Conservation (phyloP, 2,329 filamentous ascomycete genomes). For the Macrophomina pseudophaseolina region DNA sequence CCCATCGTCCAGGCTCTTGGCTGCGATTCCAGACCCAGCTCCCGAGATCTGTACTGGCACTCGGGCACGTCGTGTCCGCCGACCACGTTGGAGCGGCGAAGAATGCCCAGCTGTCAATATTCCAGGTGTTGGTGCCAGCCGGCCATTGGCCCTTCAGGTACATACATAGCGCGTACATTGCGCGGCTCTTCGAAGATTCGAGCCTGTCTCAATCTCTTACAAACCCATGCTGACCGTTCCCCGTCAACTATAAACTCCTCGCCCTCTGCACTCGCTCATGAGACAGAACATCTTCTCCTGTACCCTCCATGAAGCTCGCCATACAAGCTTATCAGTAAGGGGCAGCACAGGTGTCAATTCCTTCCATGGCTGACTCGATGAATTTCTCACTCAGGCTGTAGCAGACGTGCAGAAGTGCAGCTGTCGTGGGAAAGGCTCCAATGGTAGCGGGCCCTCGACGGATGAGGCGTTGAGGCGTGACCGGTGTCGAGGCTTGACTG, state of each 20-base stretch:
- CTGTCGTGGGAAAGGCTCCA: neutral
- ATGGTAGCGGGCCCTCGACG: neutral
- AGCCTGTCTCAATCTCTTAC: constrained; percentile 1
- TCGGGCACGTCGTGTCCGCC: constrained; percentile 1
- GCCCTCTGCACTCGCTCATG: neutral
- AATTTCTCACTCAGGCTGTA: neutral
- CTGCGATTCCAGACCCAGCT: neutral
- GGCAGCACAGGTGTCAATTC: neutral
- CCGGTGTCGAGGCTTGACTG: constrained; percentile 14
- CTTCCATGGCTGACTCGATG: constrained; percentile 1
- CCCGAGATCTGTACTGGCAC: neutral
- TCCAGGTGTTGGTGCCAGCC: neutral
- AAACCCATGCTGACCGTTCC: neutral
- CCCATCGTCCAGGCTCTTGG: constrained; percentile 11
- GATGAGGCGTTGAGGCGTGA: constrained; percentile 15
- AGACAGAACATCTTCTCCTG: neutral
- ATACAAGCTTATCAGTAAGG: constrained; percentile 3
- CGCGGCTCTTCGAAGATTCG: constrained; percentile 1
- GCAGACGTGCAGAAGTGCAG: neutral
- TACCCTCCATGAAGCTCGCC: neutral
- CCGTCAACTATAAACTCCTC: constrained; percentile 2
- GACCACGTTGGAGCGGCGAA: constrained; percentile 1
- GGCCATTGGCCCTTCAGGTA: neutral
- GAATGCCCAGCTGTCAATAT: neutral
- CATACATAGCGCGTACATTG: neutral